Evolutionary conservation across 768 basidiomycete species (phyloP), one percentile per base, ranked within the genome.

Genomic region (Suillus plorans): DNA sequence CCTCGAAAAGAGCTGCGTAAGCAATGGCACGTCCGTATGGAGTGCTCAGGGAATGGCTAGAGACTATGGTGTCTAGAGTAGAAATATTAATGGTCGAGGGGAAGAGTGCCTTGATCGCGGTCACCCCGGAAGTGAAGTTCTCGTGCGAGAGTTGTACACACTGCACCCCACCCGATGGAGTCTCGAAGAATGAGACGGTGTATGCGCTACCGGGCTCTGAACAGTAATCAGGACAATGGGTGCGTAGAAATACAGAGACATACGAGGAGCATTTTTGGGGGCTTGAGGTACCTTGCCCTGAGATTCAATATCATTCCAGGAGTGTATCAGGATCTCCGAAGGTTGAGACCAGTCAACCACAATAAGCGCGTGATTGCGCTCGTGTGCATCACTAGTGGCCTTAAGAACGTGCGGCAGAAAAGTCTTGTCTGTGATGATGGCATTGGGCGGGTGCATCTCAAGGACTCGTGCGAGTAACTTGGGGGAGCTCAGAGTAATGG

Each of bases 121-220:
- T 87, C n/a, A 95, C 89, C 41, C 93, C 95, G 4, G 95, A 92
- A 3, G 94, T 96, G 64, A 97, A 72, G 68, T 94, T 95, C 74
- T 91, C 84, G 73, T 95, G 92, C 0, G 92, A 92, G 39, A 95
- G 77, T 65, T 88, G 87, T 9, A 84, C 84, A 28, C 84, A 89
- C 63, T 84, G 84, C 9, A 89, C 72, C 45, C 82, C 79, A 41
- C 89, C 85, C 22, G 81, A 77, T 22, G 81, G 69, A 1, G 81
- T 80, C 68, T 82, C 78, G 68, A 83, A 89, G 81, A 89, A 91
- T 1, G 88, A 83, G 6, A 91, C 81, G 3, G 89, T 88, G 71
- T 89, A 89, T 5, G 90, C 80, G 67, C 92, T 88, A 59, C 74
- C 77, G 3, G 88, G 80, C 53, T 65, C 69, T 66, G 47, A 56